Evolutionary conservation across 768 basidiomycete species (phyloP).

Genomic region (Lanmaoa rubissima): DNA sequence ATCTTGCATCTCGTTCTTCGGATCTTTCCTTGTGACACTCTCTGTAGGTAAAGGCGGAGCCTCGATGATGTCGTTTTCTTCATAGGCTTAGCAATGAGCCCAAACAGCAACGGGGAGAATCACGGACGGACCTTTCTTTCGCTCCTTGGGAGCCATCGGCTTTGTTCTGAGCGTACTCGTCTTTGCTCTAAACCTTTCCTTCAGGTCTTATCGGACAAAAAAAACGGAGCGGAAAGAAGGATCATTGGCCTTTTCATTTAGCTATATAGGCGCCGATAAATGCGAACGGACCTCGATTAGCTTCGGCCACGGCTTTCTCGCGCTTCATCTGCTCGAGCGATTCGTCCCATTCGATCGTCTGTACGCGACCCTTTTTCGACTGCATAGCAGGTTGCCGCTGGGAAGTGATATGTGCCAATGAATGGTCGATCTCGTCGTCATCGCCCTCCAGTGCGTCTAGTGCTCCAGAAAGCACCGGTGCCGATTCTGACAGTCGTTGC

Average conservation of each 20-base stretch:
- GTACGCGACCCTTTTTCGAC: slow-evolving; percentile 61
- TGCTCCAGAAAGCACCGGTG: slow-evolving; percentile 7
- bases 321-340: slow-evolving; percentile 61
- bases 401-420: slow-evolving; percentile 52
- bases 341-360: slow-evolving; percentile 66
- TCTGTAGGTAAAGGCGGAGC: slow-evolving; percentile 55
- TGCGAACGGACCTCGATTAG: slow-evolving; percentile 55
- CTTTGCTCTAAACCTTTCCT: slow-evolving; percentile 56
- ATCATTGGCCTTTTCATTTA: background rate
- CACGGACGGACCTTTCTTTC: slow-evolving; percentile 38
- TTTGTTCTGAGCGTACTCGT: slow-evolving; percentile 44
- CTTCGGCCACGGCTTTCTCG: slow-evolving; percentile 74
- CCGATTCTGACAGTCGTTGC: slow-evolving; percentile 49
- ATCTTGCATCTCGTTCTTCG: slow-evolving; percentile 65
- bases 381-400: slow-evolving; percentile 14
- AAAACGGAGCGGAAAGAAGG: background rate
- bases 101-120: background rate
- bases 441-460: slow-evolving; percentile 37
- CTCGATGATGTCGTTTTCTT: slow-evolving; percentile 38
- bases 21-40: slow-evolving; percentile 31
- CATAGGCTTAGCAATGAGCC: background rate
- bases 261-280: no score
- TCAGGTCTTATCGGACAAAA: slow-evolving; percentile 46
- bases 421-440: slow-evolving; percentile 56
- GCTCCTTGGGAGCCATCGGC: slow-evolving; percentile 34